These are phyloP conservation scores for Auriscalpium vulgare DNA, from an alignment of 768 basidiomycete species.

Conservation along the genomic window DNA sequence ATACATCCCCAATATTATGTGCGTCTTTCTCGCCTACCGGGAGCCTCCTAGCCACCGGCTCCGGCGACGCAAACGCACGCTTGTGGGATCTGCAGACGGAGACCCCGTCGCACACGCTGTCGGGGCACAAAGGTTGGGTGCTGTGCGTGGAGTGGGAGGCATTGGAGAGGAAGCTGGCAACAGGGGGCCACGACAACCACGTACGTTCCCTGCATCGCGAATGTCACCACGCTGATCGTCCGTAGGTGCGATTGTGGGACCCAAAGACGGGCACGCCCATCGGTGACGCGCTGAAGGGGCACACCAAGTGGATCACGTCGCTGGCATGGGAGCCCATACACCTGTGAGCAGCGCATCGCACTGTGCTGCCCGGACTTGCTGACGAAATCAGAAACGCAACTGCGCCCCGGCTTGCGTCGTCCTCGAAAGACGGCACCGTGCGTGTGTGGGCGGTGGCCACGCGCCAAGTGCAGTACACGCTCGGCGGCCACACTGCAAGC, in stretches of 20 bases:
- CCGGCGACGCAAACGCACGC: conserved; percentile 87
- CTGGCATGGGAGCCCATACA: conserved; percentile 96
- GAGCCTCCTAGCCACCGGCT: conserved; percentile 84
- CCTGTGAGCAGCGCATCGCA: conserved; percentile 42
- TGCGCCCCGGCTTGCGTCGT: conserved; percentile 82
- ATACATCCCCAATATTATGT: conserved; percentile 88
- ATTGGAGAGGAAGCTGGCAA: conserved; percentile 82
- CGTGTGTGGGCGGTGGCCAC: conserved; percentile 84
- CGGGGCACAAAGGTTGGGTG: conserved; percentile 94
- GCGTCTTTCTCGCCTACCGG: conserved; percentile 96
- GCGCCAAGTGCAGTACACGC: conserved; percentile 67
- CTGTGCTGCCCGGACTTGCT: conserved; percentile 1
- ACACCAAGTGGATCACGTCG: conserved; percentile 94
- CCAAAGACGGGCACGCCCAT: conserved; percentile 84
- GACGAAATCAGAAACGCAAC: conserved; percentile 51
- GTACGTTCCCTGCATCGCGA: conserved; percentile 32
- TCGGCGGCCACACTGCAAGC: conserved; percentile 90
- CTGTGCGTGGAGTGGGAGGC: conserved; percentile 97
- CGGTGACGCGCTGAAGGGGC: conserved; percentile 86
- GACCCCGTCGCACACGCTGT: conserved; percentile 77
- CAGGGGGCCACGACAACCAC: conserved; percentile 91
- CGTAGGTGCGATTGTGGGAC: conserved; percentile 81
- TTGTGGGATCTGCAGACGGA: conserved; percentile 95
- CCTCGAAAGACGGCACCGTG: conserved; percentile 94
- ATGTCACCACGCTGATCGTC: background rate